These are phyloP conservation scores for Spiromastix sp. DNA, from an alignment of 2,329 filamentous ascomycete species.

Conservation along the genomic window DNA sequence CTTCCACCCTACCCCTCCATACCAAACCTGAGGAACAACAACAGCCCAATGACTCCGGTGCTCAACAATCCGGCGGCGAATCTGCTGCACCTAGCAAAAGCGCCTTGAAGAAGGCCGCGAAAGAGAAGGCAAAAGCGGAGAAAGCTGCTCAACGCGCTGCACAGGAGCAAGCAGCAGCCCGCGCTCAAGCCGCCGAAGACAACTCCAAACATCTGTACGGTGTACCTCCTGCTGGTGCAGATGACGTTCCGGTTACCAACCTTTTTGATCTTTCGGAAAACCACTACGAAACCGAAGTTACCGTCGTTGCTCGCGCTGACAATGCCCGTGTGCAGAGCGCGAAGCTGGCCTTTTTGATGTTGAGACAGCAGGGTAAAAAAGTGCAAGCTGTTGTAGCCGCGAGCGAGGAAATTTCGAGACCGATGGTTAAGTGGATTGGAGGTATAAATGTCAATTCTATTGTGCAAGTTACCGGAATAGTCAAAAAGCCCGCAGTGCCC, in stretches of 20 bases:
- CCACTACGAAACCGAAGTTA: conserved; percentile 59
- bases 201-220: conserved; percentile 68
- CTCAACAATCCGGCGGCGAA: conserved; percentile 24
- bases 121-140: conserved; percentile 78
- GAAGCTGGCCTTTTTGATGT: conserved; percentile 83
- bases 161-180: conserved; percentile 60
- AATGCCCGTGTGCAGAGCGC: conserved; percentile 81
- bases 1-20: conserved; percentile 11
- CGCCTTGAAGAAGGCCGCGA: conserved; percentile 75
- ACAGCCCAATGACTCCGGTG: conserved; percentile 16
- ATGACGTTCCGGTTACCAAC: conserved; percentile 49
- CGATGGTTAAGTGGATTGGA: conserved; percentile 90
- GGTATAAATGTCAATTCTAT: conserved; percentile 69
- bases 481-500: conserved; percentile 74
- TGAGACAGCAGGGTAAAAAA: conserved; percentile 66
- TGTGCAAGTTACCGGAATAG: conserved; percentile 66
- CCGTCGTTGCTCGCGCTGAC: conserved; percentile 71
- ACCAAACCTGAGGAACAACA: conserved; percentile 7
- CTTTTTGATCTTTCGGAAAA: conserved; percentile 45
- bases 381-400: conserved; percentile 72
- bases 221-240: conserved; percentile 49
- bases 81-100: conserved; percentile 58
- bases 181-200: conserved; percentile 51
- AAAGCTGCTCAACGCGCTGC: conserved; percentile 64
- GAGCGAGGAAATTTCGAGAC: conserved; percentile 55